Base-by-base conservation (phyloP, 495 filamentous ascomycete species). In the Penicillium goetzii region DNA sequence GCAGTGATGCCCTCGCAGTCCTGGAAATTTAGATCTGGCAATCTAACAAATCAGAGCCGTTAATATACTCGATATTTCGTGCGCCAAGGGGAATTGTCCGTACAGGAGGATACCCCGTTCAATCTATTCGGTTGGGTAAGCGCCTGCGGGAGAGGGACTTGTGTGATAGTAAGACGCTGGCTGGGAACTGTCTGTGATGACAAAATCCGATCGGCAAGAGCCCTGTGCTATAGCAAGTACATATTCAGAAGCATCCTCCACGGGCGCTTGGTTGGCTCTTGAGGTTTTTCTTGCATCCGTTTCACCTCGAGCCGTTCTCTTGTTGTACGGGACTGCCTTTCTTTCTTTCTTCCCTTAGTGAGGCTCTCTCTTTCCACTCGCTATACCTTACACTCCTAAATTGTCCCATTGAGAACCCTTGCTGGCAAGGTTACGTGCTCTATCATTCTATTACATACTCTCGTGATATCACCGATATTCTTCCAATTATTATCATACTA, bases 121-220 rank as follows among this genome's bases (percentile, higher is more conserved):
- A 19, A 30, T 51, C 12, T 17, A 17, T 41, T 36, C 17, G 30
- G 17, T 14, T 40, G 53, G 49, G 55, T 65, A 61, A 25, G 61
- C 63, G 58, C 65, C 60, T 25, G 4, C 60, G 49, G 25, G 40
- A 28, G 19, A 43, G 36, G 57, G 30, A 21, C 32, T 7, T 40
- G 59, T 68, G 63, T 68, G 65, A 71, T 61, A 43, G 58, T 12
- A 66, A 21, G 54, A 58, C 59, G 55, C 63, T 68, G 54, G 58
- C 55, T 50, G 52, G 57, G 19, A 40, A 45, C 23, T 47, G 34
- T 41, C 21, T n/a, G 57, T 41, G 34, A 41, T 53, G 57, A 47
- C 0, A 19, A 23, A 23, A 19, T n/a, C 23, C 11, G 41, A 47
- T 47, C 41, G 19, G 41, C 41, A 11, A 25, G 36, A 30, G 11